These are phyloP conservation scores for Wickerhamomyces rabaulensis DNA, from an alignment of 805 yeast species.

Conservation along the genomic window DNA sequence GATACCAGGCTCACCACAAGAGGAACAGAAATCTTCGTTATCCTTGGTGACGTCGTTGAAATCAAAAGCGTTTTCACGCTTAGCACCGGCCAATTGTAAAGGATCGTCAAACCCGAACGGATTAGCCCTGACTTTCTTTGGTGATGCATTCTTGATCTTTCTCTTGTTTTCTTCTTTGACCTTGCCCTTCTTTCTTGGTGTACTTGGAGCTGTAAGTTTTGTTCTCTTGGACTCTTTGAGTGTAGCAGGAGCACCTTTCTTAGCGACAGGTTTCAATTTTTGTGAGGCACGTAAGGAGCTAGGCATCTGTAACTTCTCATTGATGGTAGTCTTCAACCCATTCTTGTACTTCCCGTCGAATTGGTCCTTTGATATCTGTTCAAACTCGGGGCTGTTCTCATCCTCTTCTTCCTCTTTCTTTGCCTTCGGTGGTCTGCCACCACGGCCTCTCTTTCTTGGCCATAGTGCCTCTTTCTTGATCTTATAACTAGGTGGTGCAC, in stretches of 20 bases:
- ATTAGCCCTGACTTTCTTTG: slow-evolving; percentile 30
- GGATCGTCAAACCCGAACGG: slow-evolving; percentile 39
- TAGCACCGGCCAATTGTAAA: slow-evolving; percentile 26
- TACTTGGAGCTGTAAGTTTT: not conserved
- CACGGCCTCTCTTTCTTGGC: slow-evolving; percentile 33
- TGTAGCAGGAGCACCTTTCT: slow-evolving; percentile 1
- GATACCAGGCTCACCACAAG: slow-evolving; percentile 86
- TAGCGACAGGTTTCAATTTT: slow-evolving; percentile 2
- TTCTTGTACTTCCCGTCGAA: not conserved
- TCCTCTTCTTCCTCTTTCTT: slow-evolving; percentile 13
- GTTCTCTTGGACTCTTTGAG: not conserved
- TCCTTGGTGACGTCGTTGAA: slow-evolving; percentile 29
- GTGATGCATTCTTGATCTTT: slow-evolving; percentile 25
- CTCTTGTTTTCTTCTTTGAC: slow-evolving; percentile 10
- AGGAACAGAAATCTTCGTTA: slow-evolving; percentile 87
- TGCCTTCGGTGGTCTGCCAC: slow-evolving; percentile 14
- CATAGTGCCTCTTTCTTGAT: slow-evolving; percentile 51
- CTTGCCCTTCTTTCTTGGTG: slow-evolving; percentile 6
- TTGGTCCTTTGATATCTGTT: not conserved
- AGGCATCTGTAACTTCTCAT: slow-evolving; percentile 16
- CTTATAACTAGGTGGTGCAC: slow-evolving; percentile 58
- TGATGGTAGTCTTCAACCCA: slow-evolving; percentile 11
- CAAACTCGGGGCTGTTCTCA: not conserved
- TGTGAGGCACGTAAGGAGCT: slow-evolving; percentile 16
- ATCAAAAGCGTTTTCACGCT: slow-evolving; percentile 26